These are phyloP conservation scores for Penicillium cosmopolitanum DNA, from an alignment of 495 filamentous ascomycete species.

Conservation along the genomic window DNA sequence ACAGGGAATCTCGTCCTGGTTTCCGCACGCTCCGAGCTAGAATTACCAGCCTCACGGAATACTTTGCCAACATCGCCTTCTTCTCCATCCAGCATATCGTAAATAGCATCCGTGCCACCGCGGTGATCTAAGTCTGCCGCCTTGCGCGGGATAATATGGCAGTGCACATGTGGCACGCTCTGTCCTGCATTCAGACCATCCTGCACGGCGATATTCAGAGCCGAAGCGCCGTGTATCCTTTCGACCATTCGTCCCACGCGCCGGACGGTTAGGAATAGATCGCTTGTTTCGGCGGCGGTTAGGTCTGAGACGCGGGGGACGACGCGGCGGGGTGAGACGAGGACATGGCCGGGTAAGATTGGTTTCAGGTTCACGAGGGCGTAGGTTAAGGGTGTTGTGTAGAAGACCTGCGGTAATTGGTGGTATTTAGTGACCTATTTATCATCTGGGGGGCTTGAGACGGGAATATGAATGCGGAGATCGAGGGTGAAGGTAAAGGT, in stretches of 20 bases:
- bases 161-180: constrained; percentile 88
- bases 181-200: constrained; percentile 90
- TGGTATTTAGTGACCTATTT: not conserved
- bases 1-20: constrained; percentile 53
- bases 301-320: constrained; percentile 79
- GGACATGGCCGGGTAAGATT: constrained; percentile 89
- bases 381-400: constrained; percentile 75
- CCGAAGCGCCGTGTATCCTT: constrained; percentile 64
- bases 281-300: constrained; percentile 69
- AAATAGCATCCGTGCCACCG: constrained; percentile 67
- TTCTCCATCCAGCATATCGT: constrained; percentile 80
- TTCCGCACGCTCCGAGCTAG: constrained; percentile 10
- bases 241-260: constrained; percentile 78
- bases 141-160: constrained; percentile 86
- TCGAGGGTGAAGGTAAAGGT: not conserved
- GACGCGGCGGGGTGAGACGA: constrained; percentile 63
- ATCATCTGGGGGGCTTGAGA: too few relatives aligned
- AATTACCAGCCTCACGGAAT: constrained; percentile 25
- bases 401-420: constrained; percentile 66
- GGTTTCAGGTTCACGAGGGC: constrained; percentile 94
- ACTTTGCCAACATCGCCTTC: constrained; percentile 76
- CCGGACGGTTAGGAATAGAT: constrained; percentile 85
- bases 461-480: not conserved
- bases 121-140: constrained; percentile 53
- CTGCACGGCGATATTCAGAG: constrained; percentile 91